Percentiles rank a stretch among this genome's conserved stretches.
phyloP scores from a whole-genome alignment of 73 alveolate species.

The Effrenium voratum region DNA sequence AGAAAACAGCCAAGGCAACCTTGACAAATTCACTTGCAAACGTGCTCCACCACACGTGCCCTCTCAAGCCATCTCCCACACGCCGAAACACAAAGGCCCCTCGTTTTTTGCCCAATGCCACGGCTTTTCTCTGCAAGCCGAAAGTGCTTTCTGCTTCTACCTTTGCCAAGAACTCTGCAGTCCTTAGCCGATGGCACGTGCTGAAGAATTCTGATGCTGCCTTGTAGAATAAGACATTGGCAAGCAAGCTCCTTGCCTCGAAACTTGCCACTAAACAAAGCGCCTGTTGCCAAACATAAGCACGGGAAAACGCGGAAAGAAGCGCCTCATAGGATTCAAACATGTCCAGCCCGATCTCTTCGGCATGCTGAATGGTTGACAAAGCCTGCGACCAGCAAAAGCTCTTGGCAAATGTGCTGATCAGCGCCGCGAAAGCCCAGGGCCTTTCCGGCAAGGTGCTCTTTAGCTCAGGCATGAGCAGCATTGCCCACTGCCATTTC shows the following conservation, averaged over 20 bases:
- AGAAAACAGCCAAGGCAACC: not conserved
- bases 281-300: not conserved
- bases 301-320: not conserved
- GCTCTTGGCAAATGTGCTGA: slow-evolving; percentile 28
- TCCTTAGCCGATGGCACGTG: no score
- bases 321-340: not conserved
- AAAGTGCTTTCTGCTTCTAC: no score
- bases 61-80: no score
- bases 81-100: no score
- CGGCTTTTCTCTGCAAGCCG: no score
- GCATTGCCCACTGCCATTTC: slow-evolving; percentile 8
- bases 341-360: not conserved
- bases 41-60: no score
- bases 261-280: not conserved
- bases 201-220: not conserved
- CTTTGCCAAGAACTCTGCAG: no score
- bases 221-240: not conserved
- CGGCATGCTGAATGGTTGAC: slow-evolving; percentile 2
- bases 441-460: not conserved
- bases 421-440: not conserved
- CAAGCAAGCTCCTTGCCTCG: not conserved
- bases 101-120: no score
- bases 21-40: not conserved
- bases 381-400: not conserved
- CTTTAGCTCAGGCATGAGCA: not conserved